phyloP scores from a whole-genome alignment of 441 rosid species.

The Geranium incanum region DNA sequence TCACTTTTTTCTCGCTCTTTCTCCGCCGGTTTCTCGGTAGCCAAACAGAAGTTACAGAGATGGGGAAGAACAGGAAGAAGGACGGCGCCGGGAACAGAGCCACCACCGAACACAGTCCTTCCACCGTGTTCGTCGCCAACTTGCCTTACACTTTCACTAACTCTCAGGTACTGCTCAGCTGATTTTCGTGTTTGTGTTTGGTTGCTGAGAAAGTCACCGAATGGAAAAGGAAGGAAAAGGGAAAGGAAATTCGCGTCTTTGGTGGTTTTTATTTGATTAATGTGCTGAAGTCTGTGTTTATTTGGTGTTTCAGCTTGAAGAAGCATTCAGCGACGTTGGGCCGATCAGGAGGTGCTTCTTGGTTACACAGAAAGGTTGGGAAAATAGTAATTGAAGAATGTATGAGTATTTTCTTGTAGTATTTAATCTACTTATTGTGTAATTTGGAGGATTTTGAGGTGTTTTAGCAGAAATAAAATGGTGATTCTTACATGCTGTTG shows the following conservation, averaged over 20 bases:
- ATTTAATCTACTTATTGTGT: neutral
- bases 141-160: slow-evolving; percentile 77
- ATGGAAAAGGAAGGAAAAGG: neutral
- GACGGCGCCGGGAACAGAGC: slow-evolving; percentile 34
- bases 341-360: slow-evolving; percentile 85
- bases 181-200: slow-evolving; percentile 9
- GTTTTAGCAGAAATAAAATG: neutral
- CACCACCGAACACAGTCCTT: slow-evolving; percentile 43
- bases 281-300: neutral
- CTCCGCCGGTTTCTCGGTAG: slow-evolving; percentile 3
- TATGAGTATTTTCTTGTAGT: neutral
- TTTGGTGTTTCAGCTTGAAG: slow-evolving; percentile 55
- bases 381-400: neutral
- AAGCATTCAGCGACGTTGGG: slow-evolving; percentile 77
- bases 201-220: slow-evolving; percentile 12
- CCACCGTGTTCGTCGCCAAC: slow-evolving; percentile 72
- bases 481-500: neutral
- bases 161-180: slow-evolving; percentile 45
- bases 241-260: neutral
- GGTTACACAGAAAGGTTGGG: slow-evolving; percentile 67
- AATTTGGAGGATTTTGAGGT: neutral
- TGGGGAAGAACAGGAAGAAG: slow-evolving; percentile 57
- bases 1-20: neutral
- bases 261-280: neutral
- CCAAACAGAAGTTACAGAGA: slow-evolving; percentile 9